phyloP scores from a whole-genome alignment of 306 rosid species.

The Senna tora region DNA sequence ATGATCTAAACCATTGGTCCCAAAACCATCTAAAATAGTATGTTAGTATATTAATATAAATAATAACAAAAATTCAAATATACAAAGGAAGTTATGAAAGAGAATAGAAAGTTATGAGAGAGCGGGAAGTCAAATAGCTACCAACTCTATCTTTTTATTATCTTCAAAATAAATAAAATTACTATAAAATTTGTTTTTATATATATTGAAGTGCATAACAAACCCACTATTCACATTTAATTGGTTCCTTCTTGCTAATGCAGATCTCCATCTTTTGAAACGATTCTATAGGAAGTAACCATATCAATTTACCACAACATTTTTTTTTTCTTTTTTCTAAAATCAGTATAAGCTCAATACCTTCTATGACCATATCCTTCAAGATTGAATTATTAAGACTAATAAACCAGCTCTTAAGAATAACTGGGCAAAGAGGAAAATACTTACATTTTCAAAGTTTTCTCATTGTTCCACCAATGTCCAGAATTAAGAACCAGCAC shows the following conservation, averaged over 20 bases:
- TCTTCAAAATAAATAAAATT: too few relatives aligned
- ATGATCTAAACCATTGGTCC: too few relatives aligned
- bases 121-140: too few relatives aligned
- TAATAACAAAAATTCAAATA: too few relatives aligned
- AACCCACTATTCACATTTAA: not conserved
- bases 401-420: conserved; percentile 23
- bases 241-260: conserved; percentile 21
- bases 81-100: too few relatives aligned
- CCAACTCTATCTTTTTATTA: too few relatives aligned
- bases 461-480: conserved; percentile 89
- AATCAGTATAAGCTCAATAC: conserved; percentile 13
- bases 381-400: conserved; percentile 34
- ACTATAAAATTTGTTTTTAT: too few relatives aligned
- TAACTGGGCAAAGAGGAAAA: conserved; percentile 2
- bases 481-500: conserved; percentile 83
- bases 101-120: too few relatives aligned
- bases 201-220: too few relatives aligned
- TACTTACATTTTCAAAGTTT: conserved; percentile 71
- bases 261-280: conserved; percentile 2
- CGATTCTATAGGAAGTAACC: not conserved
- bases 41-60: too few relatives aligned
- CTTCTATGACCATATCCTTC: conserved; percentile 14
- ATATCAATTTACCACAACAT: conserved; percentile 23
- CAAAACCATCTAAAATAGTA: too few relatives aligned
- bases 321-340: conserved; percentile 4